Evolutionary conservation across 2,329 filamentous ascomycete species (phyloP), one percentile per base, ranked within the genome.

Genomic region (Botrytis sinoallii): DNA sequence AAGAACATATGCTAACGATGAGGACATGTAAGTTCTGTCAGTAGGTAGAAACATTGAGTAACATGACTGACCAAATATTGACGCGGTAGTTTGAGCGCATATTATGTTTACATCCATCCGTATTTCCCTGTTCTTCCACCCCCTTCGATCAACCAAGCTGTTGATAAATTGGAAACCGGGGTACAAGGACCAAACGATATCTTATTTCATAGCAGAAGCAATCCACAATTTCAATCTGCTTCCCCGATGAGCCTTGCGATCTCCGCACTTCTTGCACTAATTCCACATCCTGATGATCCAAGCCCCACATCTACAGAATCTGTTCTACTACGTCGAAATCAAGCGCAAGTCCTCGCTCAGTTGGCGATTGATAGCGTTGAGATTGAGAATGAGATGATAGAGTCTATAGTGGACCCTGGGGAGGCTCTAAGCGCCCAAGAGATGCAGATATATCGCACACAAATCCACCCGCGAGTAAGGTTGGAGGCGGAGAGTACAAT

Each of bases 101-200:
- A 87, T 77, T 87, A 87, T 75, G 82, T 85, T 72, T 87, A 84
- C 82, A 85, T 87, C 72, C 86, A 87, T 74, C 83, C 85, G 0
- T 87, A 83, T 74, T 84, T 87, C 29, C 85, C 86, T 5, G 85
- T 87, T 52, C 78, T 87, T 3, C 86, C 85, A 20, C 81, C 85
- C 3, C 85, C 85, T 9, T 74, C 75, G 42, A 48, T 75, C 12
- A 70, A 77, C 69, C 77, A 78, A 72, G 74, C 78, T 10, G 65
- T 75, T 20, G 78, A 79, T 35, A 77, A 77, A 32, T 71, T 72
- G 14, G 75, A 78, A 61, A 29, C 74, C 42, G 77, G 78, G 42
- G 78, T 42, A 79, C 83, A 75, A 20, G 57, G 74, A 70, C 64
- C 74, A 46, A 72, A 74, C 64, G 77, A 79, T 68, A 20, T 83